Conservation (phyloP, 495 filamentous ascomycete genomes). For the Aspergillus egyptiacus region DNA sequence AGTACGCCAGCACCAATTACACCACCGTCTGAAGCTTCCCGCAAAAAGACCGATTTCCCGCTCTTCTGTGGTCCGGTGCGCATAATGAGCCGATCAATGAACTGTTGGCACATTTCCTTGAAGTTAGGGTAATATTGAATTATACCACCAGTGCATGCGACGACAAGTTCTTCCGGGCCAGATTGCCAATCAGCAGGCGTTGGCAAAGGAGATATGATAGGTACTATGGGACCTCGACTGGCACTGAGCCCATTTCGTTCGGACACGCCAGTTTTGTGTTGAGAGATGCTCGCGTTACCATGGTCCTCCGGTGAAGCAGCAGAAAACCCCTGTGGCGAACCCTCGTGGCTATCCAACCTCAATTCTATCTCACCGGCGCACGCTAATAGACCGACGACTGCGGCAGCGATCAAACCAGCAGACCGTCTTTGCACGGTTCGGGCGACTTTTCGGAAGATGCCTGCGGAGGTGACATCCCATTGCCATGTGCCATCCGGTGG, state of each 20-base stretch:
- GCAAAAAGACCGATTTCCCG: constrained; percentile 56
- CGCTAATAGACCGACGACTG: constrained; percentile 60
- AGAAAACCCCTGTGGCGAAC: constrained; percentile 27
- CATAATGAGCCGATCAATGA: constrained; percentile 59
- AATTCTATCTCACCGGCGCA: constrained; percentile 60
- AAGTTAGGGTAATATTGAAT: constrained; percentile 73
- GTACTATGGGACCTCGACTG: constrained; percentile 38
- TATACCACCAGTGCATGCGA: constrained; percentile 74
- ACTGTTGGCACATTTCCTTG: constrained; percentile 59
- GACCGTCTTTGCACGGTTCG: constrained; percentile 61
- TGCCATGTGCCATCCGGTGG: constrained; percentile 41
- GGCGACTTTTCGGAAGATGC: constrained; percentile 54
- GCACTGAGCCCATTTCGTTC: constrained; percentile 10
- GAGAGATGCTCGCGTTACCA: constrained; percentile 13
- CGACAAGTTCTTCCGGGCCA: constrained; percentile 57
- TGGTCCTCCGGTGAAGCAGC: constrained; percentile 28
- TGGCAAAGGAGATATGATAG: constrained; percentile 34
- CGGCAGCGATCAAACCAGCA: constrained; percentile 65
- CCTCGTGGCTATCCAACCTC: constrained; percentile 38
- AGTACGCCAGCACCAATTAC: constrained; percentile 72
- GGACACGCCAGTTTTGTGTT: background rate
- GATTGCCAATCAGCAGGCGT: constrained; percentile 40
- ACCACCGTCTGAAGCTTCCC: constrained; percentile 68
- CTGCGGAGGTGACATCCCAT: constrained; percentile 55
- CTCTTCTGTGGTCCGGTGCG: constrained; percentile 48